These are phyloP conservation scores for Apiospora saccharicola DNA, from an alignment of 2,329 filamentous ascomycete genomes.

Conservation along the genomic window DNA sequence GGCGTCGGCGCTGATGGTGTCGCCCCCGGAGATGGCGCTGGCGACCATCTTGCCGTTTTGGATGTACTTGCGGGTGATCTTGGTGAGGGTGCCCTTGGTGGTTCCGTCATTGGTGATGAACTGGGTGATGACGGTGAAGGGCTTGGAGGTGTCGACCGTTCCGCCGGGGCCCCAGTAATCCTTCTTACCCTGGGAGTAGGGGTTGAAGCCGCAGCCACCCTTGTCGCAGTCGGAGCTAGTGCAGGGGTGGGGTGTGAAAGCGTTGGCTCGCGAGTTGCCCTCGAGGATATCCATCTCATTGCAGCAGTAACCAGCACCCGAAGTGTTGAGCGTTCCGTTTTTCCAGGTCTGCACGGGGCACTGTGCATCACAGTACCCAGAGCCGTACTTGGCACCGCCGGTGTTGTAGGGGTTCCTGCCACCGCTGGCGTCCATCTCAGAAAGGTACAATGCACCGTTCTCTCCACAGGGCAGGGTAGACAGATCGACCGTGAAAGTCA, in stretches of 20 bases:
- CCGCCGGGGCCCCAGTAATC: slow-evolving; percentile 67
- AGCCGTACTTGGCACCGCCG: slow-evolving; percentile 57
- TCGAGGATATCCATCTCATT: slow-evolving; percentile 70
- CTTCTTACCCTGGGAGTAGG: slow-evolving; percentile 68
- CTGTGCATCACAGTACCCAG: slow-evolving; percentile 62
- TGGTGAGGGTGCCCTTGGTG: slow-evolving; percentile 10
- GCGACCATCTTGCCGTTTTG: slow-evolving; percentile 23
- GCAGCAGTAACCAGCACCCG: slow-evolving; percentile 60
- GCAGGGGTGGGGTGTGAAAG: slow-evolving; percentile 70
- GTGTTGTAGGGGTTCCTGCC: slow-evolving; percentile 59
- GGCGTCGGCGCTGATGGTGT: slow-evolving; percentile 44
- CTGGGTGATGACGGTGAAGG: slow-evolving; percentile 52
- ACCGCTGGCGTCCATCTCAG: slow-evolving; percentile 68
- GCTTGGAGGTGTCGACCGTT: slow-evolving; percentile 63
- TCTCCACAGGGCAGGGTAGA: slow-evolving; percentile 70
- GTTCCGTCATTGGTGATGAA: slow-evolving; percentile 23
- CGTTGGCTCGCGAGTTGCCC: slow-evolving; percentile 67
- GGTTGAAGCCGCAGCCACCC: slow-evolving; percentile 72
- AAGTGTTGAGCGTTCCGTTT: slow-evolving; percentile 62
- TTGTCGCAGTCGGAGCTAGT: slow-evolving; percentile 67
- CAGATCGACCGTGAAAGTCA: slow-evolving; percentile 71
- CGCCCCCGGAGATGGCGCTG: slow-evolving; percentile 21
- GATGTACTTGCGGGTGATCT: slow-evolving; percentile 26
- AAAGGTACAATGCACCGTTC: slow-evolving; percentile 71
- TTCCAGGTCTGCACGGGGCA: slow-evolving; percentile 44